phyloP scores from a whole-genome alignment of 2,329 filamentous ascomycete species.

The Lasiodiplodia theobromae region DNA sequence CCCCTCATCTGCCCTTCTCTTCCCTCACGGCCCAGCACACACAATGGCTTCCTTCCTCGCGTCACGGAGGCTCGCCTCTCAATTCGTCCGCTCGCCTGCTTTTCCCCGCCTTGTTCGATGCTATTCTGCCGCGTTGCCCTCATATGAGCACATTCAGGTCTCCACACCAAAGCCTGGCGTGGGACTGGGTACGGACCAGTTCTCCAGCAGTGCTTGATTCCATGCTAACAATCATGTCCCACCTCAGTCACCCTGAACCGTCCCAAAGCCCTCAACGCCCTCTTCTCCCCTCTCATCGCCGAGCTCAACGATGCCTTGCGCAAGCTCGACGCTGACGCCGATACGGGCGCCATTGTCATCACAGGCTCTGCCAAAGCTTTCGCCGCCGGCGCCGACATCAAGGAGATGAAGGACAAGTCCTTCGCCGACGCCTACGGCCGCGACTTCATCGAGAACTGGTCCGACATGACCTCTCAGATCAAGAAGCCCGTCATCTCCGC shows the following conservation, averaged over 20 bases:
- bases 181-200: conserved; percentile 73
- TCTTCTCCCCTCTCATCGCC: conserved; percentile 86
- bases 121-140: conserved; percentile 50
- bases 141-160: conserved; percentile 83
- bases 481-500: conserved; percentile 96
- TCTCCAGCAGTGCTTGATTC: too few species aligned
- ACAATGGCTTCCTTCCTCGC: conserved; percentile 61
- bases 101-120: conserved; percentile 63
- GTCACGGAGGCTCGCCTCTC: conserved; percentile 67
- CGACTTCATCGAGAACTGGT: conserved; percentile 97
- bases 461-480: conserved; percentile 78
- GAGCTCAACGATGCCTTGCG: conserved; percentile 68
- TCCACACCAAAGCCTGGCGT: conserved; percentile 88
- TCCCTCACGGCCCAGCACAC: neutral
- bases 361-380: conserved; percentile 88
- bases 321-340: conserved; percentile 42
- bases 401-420: conserved; percentile 94
- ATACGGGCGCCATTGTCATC: conserved; percentile 62
- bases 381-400: conserved; percentile 92
- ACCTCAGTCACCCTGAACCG: conserved; percentile 84
- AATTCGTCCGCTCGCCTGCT: conserved; percentile 62
- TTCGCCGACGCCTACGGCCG: conserved; percentile 87
- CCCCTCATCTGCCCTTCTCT: neutral
- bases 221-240: neutral
- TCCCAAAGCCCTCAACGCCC: conserved; percentile 93